Conservation (phyloP, 306 rosid species). For the Datisca glomerata region DNA sequence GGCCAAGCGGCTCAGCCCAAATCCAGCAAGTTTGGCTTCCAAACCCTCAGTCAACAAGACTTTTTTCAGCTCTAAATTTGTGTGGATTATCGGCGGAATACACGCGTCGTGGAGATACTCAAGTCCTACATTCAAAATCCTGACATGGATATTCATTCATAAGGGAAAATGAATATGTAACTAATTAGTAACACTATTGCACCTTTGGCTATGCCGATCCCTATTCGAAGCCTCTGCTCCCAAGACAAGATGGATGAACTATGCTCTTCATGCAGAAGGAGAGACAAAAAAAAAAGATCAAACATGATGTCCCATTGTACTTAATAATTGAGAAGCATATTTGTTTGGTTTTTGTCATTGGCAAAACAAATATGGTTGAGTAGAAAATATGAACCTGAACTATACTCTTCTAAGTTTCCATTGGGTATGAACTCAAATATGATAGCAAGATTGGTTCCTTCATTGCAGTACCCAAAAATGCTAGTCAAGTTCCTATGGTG, state of each 20-base stretch:
- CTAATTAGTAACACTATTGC: no score
- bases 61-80: conserved; percentile 21
- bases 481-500: conserved; percentile 4
- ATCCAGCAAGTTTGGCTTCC: conserved; percentile 37
- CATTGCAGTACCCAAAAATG: background rate
- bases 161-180: no score
- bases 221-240: conserved; percentile 21
- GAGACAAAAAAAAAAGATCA: no score
- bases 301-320: no score
- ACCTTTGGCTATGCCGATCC: conserved; percentile 16
- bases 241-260: conserved; percentile 11
- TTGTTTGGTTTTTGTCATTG: no score
- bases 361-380: no score
- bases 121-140: conserved; percentile 4
- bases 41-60: conserved; percentile 24
- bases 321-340: background rate
- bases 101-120: conserved; percentile 30
- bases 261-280: background rate
- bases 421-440: conserved; percentile 6
- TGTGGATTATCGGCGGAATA: conserved; percentile 21
- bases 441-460: background rate
- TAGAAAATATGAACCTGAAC: conserved; percentile 1
- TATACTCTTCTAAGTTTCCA: background rate
- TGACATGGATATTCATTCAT: background rate
- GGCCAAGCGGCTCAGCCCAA: conserved; percentile 38